Percentiles rank a stretch among this genome's conserved stretches.
phyloP scores from a whole-genome alignment of 2,329 filamentous ascomycete species.

The Scolecobasidium constrictum region DNA sequence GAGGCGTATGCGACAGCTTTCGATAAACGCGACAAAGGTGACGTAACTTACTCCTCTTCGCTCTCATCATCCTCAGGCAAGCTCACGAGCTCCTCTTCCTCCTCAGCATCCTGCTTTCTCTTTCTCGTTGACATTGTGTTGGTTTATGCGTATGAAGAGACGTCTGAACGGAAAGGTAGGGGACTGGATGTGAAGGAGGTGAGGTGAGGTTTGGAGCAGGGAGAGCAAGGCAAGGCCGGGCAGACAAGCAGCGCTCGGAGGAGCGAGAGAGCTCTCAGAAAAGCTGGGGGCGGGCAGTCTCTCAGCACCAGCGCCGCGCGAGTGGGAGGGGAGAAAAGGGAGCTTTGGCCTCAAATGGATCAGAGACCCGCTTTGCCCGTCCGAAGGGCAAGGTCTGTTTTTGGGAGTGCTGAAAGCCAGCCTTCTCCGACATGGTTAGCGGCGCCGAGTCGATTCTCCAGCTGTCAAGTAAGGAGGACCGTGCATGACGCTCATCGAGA shows the following conservation, averaged over 20 bases:
- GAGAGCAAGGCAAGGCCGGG: not conserved
- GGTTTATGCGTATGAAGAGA: not conserved
- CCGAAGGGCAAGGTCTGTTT: too few species aligned
- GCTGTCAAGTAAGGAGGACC: too few species aligned
- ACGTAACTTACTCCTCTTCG: slow-evolving; percentile 34
- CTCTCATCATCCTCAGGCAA: slow-evolving; percentile 32
- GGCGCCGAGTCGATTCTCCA: too few species aligned
- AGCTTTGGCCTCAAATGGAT: not conserved
- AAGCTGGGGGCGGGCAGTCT: not conserved
- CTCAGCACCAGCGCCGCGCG: not conserved
- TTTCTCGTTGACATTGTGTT: slow-evolving; percentile 31
- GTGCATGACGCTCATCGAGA: too few species aligned
- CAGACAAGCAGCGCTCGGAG: too few species aligned
- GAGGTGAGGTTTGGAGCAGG: not conserved
- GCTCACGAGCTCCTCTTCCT: slow-evolving; percentile 32
- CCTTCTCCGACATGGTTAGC: not conserved
- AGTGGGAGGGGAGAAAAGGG: not conserved
- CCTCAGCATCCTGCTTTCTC: slow-evolving; percentile 30
- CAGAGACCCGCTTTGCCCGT: not conserved
- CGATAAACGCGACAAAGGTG: slow-evolving; percentile 16
- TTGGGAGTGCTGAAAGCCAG: not conserved
- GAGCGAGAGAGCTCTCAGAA: not conserved
- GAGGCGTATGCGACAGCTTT: not conserved
- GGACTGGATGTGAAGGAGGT: not conserved
- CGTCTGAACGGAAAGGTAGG: not conserved